Base-by-base conservation (phyloP, 225 moss, liverwort and hornwort species). In the Polytrichum formosum region DNA sequence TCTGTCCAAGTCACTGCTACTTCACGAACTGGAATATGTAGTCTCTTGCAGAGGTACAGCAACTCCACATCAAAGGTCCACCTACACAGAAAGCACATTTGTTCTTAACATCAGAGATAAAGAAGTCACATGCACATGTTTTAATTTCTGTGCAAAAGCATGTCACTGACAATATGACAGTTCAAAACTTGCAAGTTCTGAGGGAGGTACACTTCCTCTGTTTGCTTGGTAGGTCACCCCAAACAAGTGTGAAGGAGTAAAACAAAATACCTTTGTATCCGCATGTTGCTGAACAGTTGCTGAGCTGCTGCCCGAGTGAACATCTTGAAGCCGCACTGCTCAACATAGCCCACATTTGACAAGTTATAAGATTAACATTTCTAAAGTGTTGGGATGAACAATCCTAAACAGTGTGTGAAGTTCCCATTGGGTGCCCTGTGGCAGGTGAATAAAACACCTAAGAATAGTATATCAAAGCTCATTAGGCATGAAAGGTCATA, bases 61-160 rank as follows among this genome's bases (percentile, higher is more conserved):
- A 96, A 77, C 69, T 96, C 95, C 82, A 96, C 95, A 76, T 96
- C 95, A 67, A 96, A 96, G 35, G 88, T 82, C 83, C 86, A 96
- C 76, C 95, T 91, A 68, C 64, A 74, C 63, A 84, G 69, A 28
- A 29, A 70, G 31, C 53, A 63, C 46, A 13, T 46, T 46, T 46
- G 46, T 46, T 46, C 46, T 46, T 46, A 46, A 46, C 16, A 46
- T 23, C 21, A 59, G 59, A 46, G 6, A 20, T 58, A 2, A 58
- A 58, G 58, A 58, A 58, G 58, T 22, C 20, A n/a, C 7, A 19
- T 56, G 56, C 56, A 18, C 5, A 21, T 20, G n/a, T 21, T 59
- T 7, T 9, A 59, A 6, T 22, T 59, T 59, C 59, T 9, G 0
- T 59, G 59, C 59, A 59, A 22, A 59, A 59, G 21, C 13, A 46